Percentiles rank a stretch among this genome's conserved stretches.
phyloP scores from a whole-genome alignment of 192 early-diverging fungal species.

The Cetraspora pellucida region DNA sequence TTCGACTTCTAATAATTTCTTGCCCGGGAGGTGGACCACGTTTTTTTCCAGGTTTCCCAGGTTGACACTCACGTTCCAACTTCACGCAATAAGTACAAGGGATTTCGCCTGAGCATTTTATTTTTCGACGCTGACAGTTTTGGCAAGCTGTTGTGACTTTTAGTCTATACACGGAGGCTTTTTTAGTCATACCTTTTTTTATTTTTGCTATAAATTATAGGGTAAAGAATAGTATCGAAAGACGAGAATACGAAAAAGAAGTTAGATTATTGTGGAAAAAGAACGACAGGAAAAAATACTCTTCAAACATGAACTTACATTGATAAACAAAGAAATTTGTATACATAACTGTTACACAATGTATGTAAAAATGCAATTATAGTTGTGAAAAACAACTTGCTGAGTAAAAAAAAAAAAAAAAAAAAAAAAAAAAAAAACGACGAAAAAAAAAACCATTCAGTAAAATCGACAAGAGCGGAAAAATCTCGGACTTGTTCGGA shows the following conservation, averaged over 20 bases:
- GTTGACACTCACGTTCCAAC: not conserved
- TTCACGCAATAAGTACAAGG: constrained; percentile 14
- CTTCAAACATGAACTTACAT: not conserved
- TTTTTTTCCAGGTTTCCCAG: constrained; percentile 21
- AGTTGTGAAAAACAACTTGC: not conserved
- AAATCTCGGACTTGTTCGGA: constrained; percentile 30
- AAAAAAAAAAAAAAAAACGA: not conserved
- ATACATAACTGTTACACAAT: not conserved
- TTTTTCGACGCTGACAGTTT: constrained; percentile 26
- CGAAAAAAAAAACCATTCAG: too few species aligned
- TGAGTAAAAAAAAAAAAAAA: not conserved
- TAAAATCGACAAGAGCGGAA: constrained; percentile 1
- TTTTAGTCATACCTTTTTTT: constrained; percentile 9
- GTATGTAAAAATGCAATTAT: not conserved
- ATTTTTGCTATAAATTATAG: not conserved
- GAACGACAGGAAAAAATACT: not conserved
- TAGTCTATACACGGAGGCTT: not conserved
- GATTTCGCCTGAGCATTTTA: constrained; percentile 10
- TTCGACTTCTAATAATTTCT: constrained; percentile 6
- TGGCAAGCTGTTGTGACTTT: constrained; percentile 28
- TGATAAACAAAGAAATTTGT: not conserved
- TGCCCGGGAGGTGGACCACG: constrained; percentile 20
- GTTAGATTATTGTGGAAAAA: too few species aligned
- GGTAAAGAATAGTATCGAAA: not conserved
- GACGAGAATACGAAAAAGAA: not conserved